Base-by-base conservation (phyloP, 2,329 filamentous ascomycete species). In the Penicillium frequentans region DNA sequence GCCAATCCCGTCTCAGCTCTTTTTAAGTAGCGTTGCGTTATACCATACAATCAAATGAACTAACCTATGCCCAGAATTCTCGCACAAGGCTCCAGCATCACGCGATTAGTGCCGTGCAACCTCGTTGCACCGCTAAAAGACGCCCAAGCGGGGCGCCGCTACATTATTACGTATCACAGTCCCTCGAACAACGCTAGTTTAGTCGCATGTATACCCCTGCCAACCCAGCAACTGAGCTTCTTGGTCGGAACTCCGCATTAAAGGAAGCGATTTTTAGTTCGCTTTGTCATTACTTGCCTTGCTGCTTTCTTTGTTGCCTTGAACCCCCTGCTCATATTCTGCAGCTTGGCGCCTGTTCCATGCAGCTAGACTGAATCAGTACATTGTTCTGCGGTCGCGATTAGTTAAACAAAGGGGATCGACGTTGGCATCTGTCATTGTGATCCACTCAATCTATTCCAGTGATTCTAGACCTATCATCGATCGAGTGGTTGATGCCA, bases 21-120 rank as follows among this genome's bases (percentile, higher is more conserved):
- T 24, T 24, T 19, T 19, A 27, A n/a, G 5, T 47, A 47, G 26
- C 45, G 13, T 19, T 47, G 26, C 26, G 16, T 29, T 5, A 19
- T 29, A 31, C 5, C 23, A 9, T 16, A 46, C 16, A 5, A 24
- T 8, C 16, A 37, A 37, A 19, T 19, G n/a, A 48, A 48, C 19
- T 10, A 31, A 9, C 29, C 16, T 16, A 19, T 19, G 14, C 10
- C 21, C 46, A 35, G 33, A 19, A 14, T 14, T 48, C 8, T 35
- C 6, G 11, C 21, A 5, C 10, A 37, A 47, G 16, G 14, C 42
- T 35, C 21, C 24, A 10, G 27, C 42, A 26, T 53, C 51, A 45
- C 51, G 43, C 51, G 51, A 11, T 19, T 8, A 35, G n/a, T 54
- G 52, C 33, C 11, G 52, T 54, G 52, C 47, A 50, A 55, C 45